phyloP scores from a whole-genome alignment of 2,329 filamentous ascomycete species.

The Apiospora saccharicola region DNA sequence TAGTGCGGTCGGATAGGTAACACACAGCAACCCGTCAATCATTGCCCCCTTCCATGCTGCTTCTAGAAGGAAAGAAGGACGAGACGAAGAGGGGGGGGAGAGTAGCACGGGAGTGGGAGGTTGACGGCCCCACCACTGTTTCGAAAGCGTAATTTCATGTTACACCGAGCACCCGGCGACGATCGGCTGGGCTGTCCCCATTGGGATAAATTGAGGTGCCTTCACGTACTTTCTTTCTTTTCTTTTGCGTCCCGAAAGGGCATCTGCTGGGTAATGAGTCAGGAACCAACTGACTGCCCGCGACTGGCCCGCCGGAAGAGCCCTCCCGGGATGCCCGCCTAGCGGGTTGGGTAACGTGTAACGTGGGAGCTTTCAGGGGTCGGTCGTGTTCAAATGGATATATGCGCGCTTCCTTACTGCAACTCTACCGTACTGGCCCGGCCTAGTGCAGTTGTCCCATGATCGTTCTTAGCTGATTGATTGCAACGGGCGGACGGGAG shows the following conservation, averaged over 20 bases:
- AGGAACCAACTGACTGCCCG: not conserved
- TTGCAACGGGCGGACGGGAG: not conserved
- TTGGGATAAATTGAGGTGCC: not conserved
- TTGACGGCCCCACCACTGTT: not conserved
- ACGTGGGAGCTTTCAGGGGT: not conserved
- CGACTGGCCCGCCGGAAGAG: not conserved
- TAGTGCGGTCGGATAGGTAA: slow-evolving; percentile 25
- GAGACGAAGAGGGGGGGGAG: not conserved
- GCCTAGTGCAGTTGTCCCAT: slow-evolving; percentile 1
- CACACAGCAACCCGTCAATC: slow-evolving; percentile 29
- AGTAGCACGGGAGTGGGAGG: not conserved
- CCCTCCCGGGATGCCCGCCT: not conserved
- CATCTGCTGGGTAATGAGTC: not conserved
- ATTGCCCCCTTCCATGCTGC: slow-evolving; percentile 21
- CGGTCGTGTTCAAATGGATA: not conserved
- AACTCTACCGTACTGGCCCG: not conserved
- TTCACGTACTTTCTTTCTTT: not conserved
- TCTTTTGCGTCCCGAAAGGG: not conserved
- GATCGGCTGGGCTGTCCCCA: slow-evolving; percentile 15
- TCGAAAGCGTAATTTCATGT: slow-evolving; percentile 2
- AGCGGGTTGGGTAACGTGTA: slow-evolving; percentile 1
- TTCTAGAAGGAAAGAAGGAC: slow-evolving; percentile 24
- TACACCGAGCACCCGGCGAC: slow-evolving; percentile 10
- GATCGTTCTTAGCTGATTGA: not conserved
- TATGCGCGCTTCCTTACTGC: not conserved